Evolutionary conservation across 169 alveolate genomes (phyloP).

Genomic region (Plasmodium knowlesi): DNA sequence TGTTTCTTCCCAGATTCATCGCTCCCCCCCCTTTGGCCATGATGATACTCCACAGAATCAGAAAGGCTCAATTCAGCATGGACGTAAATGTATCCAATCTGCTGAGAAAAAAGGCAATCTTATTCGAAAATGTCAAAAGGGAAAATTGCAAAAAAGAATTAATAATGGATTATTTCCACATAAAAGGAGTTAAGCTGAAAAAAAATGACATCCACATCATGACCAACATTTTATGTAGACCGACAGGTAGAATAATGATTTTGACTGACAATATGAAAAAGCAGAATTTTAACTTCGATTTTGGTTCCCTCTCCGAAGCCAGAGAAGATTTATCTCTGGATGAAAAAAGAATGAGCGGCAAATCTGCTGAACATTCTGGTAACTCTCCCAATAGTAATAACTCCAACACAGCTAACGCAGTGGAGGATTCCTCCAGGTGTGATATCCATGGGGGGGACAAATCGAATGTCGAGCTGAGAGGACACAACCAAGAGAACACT

Average conservation of each 20-base stretch:
- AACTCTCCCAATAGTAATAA: background rate
- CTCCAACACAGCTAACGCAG: background rate
- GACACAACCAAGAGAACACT: background rate
- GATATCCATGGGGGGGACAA: background rate
- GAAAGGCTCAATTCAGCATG: slow-evolving; percentile 17
- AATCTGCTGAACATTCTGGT: background rate
- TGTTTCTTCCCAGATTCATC: background rate
- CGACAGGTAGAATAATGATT: slow-evolving; percentile 82
- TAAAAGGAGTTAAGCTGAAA: slow-evolving; percentile 78
- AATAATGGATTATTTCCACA: slow-evolving; percentile 32
- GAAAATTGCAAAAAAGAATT: slow-evolving; percentile 62
- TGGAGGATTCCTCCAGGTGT: background rate
- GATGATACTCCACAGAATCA: slow-evolving; percentile 1
- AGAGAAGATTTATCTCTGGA: background rate
- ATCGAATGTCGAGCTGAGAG: background rate
- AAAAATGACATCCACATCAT: slow-evolving; percentile 82
- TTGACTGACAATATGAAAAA: slow-evolving; percentile 75
- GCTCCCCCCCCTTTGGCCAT: background rate
- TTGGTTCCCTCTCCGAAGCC: slow-evolving; percentile 9
- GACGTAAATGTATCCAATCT: slow-evolving; percentile 45
- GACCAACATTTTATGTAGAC: slow-evolving; percentile 82
- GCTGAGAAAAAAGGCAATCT: slow-evolving; percentile 53
- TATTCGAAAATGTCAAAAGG: slow-evolving; percentile 73
- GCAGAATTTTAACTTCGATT: slow-evolving; percentile 81
- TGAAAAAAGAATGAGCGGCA: background rate